Evolutionary conservation across 768 basidiomycete species (phyloP).

Genomic region (Arthromyces matolae): DNA sequence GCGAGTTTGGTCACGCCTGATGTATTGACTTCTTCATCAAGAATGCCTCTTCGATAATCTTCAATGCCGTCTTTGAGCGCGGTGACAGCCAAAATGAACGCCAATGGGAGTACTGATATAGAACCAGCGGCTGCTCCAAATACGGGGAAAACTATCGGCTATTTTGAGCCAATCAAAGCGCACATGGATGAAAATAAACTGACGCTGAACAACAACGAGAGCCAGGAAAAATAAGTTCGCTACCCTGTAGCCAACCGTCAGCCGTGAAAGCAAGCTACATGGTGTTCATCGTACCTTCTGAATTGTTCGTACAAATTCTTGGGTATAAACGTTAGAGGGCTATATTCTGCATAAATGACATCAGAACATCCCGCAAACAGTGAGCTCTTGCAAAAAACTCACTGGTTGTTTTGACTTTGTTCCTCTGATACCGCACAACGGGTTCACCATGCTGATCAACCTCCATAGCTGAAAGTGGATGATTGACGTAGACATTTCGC

Average conservation of each 20-base stretch:
- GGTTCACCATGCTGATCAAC: slow-evolving; percentile 75
- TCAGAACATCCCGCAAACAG: slow-evolving; percentile 1
- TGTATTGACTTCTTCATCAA: slow-evolving; percentile 95
- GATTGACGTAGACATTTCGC: slow-evolving; percentile 81
- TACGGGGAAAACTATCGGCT: slow-evolving; percentile 71
- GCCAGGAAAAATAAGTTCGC: slow-evolving; percentile 92
- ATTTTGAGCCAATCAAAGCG: neutral
- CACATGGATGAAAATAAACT: slow-evolving; percentile 15
- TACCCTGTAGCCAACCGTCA: slow-evolving; percentile 40
- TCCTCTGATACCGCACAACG: slow-evolving; percentile 72
- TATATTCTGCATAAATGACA: slow-evolving; percentile 72
- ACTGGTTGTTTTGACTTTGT: slow-evolving; percentile 95
- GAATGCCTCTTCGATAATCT: slow-evolving; percentile 83
- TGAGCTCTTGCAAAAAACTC: slow-evolving; percentile 33
- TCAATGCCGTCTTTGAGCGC: slow-evolving; percentile 95
- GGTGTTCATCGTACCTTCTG: slow-evolving; percentile 55
- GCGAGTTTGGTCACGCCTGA: slow-evolving; percentile 88
- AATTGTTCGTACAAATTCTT: slow-evolving; percentile 97
- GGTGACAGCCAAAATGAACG: slow-evolving; percentile 85
- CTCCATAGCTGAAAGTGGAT: slow-evolving; percentile 60
- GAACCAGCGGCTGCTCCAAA: slow-evolving; percentile 86
- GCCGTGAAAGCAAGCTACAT: neutral
- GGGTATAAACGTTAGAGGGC: slow-evolving; percentile 83
- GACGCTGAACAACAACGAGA: slow-evolving; percentile 78
- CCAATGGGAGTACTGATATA: slow-evolving; percentile 78